Percentiles rank a stretch among this genome's conserved stretches.
Evolutionary conservation across 2,329 filamentous ascomycete genomes (phyloP).

Genomic region (Purpureocillium takamizusanense): DNA sequence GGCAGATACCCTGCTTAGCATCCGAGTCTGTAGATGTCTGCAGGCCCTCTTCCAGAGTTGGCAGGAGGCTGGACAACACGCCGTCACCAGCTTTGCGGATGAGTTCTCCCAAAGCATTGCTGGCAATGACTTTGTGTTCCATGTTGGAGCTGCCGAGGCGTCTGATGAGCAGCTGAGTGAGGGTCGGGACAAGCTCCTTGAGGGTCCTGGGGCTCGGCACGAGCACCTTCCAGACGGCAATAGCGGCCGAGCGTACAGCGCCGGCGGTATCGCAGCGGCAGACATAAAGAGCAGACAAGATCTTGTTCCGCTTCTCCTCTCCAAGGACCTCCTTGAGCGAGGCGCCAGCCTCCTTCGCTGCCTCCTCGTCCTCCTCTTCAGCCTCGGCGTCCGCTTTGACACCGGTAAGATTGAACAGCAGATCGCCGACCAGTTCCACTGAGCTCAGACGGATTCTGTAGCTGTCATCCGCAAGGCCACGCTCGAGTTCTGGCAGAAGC

Average conservation of each 20-base stretch:
- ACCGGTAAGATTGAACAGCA: slow-evolving; percentile 95
- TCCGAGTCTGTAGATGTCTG: slow-evolving; percentile 83
- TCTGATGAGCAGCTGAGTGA: slow-evolving; percentile 90
- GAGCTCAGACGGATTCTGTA: slow-evolving; percentile 97
- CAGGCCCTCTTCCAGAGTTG: slow-evolving; percentile 85
- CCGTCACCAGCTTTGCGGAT: slow-evolving; percentile 95
- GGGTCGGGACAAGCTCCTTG: slow-evolving; percentile 89
- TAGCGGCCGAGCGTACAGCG: slow-evolving; percentile 79
- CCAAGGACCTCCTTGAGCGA: slow-evolving; percentile 93
- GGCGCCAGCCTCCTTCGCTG: slow-evolving; percentile 74
- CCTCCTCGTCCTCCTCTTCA: slow-evolving; percentile 69
- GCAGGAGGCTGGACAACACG: slow-evolving; percentile 77
- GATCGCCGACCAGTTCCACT: slow-evolving; percentile 90
- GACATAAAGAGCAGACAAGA: slow-evolving; percentile 93
- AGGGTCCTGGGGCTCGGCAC: slow-evolving; percentile 86
- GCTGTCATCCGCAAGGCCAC: slow-evolving; percentile 92
- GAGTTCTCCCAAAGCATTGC: slow-evolving; percentile 90
- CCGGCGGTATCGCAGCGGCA: slow-evolving; percentile 95
- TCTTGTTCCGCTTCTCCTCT: slow-evolving; percentile 93
- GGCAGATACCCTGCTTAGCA: slow-evolving; percentile 93
- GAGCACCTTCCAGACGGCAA: slow-evolving; percentile 93
- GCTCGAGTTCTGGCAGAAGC: slow-evolving; percentile 86
- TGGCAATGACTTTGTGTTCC: slow-evolving; percentile 98
- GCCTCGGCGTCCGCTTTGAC: slow-evolving; percentile 71
- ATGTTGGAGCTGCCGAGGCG: slow-evolving; percentile 91